Evolutionary conservation across 768 basidiomycete species (phyloP), one percentile per base, ranked within the genome.

Genomic region (Leccinum uliginosum): DNA sequence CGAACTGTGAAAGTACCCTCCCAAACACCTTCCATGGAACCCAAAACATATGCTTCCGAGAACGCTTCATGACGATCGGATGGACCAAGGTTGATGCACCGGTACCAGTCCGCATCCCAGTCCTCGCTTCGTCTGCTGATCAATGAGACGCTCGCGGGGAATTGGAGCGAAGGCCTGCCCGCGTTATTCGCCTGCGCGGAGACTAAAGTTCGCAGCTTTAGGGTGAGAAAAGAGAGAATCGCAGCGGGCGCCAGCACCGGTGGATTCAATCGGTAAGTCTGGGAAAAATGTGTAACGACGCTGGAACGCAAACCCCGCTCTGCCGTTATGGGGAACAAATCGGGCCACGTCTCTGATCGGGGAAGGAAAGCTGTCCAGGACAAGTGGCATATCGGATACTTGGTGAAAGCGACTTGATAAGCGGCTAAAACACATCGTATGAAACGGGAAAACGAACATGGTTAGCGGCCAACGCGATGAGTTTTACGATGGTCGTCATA

Each of bases 21-120:
- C 89, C 89, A 92, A 14, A 84, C 73, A 6, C 89, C 90, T 58
- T 90, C 86, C 34, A 89, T 70, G 56, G 85, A 88, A 49, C 89
- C 87, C 4, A 84, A 81, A 27, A 70, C 74, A 64, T 86, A 88
- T 17, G 79, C 76, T 12, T 75, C 74, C 6, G 78, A 74, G 23
- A 79, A 63, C 10, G 68, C 53, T n/a, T 65, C 69, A 52, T 66
- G 65, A 29, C 68, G 69, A 47, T 75, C 67, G 6, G 62, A 59
- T 44, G 66, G 59, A 40, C 73, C 73, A 7, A 77, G 59, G 55
- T 66, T 75, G 46, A 79, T 63, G 65, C 82, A 83, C 43, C 85
- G 77, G 24, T 78, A 77, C 85, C 89, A 90, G 63, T 89, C 87
- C 40, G 78, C 76, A 55, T 87, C 83, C 86, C 86, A 89, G 63